phyloP scores from a whole-genome alignment of 1,284 basidiomycete genomes.

The Cryptococcus maquisensis region DNA sequence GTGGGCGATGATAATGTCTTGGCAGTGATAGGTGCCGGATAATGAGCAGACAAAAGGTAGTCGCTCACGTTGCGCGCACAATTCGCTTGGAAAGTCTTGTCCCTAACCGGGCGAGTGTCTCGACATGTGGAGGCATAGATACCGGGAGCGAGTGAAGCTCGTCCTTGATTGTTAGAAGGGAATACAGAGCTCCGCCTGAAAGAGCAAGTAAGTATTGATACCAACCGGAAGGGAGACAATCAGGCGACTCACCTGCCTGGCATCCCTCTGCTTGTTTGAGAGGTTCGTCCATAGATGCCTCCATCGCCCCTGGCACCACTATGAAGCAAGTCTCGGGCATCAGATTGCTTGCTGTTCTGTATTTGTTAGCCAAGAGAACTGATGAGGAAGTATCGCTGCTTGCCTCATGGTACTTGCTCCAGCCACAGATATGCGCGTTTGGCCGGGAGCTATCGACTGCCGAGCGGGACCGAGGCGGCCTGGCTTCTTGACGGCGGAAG shows the following conservation, averaged over 20 bases:
- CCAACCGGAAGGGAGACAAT: neutral
- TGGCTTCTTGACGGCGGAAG: constrained; percentile 64
- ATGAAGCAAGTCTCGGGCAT: constrained; percentile 51
- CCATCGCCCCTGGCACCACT: constrained; percentile 61
- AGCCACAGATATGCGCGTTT: constrained; percentile 54
- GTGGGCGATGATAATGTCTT: constrained; percentile 68
- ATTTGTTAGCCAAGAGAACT: constrained; percentile 1
- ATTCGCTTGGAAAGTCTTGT: constrained; percentile 63
- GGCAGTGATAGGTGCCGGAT: constrained; percentile 58
- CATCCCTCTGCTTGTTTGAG: constrained; percentile 54
- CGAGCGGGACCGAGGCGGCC: constrained; percentile 10
- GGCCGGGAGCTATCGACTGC: constrained; percentile 61
- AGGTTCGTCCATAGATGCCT: constrained; percentile 62
- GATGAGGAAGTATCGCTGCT: constrained; percentile 43
- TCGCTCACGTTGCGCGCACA: constrained; percentile 69
- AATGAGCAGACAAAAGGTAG: constrained; percentile 62
- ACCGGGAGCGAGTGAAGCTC: constrained; percentile 46
- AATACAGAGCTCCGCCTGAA: constrained; percentile 50
- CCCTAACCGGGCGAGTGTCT: constrained; percentile 70
- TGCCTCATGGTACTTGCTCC: constrained; percentile 45
- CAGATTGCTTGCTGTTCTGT: constrained; percentile 3
- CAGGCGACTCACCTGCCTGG: constrained; percentile 17
- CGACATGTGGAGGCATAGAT: constrained; percentile 57
- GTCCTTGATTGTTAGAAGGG: constrained; percentile 55
- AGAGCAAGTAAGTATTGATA: constrained; percentile 5